Evolutionary conservation across 1,284 basidiomycete species (phyloP).

Genomic region (Cutaneotrichosporon sp.): DNA sequence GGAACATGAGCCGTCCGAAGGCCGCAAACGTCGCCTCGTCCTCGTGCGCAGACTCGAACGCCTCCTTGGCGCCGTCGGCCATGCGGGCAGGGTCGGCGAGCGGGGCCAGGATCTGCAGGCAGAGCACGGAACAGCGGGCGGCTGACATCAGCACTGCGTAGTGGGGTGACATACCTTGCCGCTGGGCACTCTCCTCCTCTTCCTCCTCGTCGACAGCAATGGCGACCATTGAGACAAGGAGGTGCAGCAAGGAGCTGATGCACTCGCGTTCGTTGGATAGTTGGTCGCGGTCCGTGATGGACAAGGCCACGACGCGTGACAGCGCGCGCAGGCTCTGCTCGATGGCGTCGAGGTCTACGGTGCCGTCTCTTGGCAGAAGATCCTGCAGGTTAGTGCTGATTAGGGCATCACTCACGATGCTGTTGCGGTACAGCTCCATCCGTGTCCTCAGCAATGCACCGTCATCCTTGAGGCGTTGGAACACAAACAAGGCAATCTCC

Average conservation of each 20-base stretch:
- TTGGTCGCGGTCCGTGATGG: not conserved
- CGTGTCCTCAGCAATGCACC: constrained; percentile 16
- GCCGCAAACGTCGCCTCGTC: not conserved
- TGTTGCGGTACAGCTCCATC: constrained; percentile 36
- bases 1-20: constrained; percentile 5
- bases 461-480: constrained; percentile 21
- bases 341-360: constrained; percentile 6
- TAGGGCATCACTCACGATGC: constrained; percentile 25
- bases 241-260: not conserved
- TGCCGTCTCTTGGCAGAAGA: constrained; percentile 16
- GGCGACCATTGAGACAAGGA: constrained; percentile 10
- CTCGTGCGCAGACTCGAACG: constrained; percentile 1
- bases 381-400: constrained; percentile 7
- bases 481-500: constrained; percentile 1
- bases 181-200: not conserved
- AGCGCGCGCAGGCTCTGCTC: constrained; percentile 14
- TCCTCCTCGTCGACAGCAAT: constrained; percentile 6
- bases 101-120: constrained; percentile 13
- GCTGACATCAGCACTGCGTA: constrained; percentile 8
- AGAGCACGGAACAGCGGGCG: constrained; percentile 9
- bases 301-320: not conserved
- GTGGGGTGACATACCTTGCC: constrained; percentile 10
- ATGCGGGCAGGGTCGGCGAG: not conserved
- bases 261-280: not conserved
- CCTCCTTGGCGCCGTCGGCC: not conserved